Evolutionary conservation across 31 red algal species (phyloP), one percentile per base, ranked within the genome.

Genomic region (Odonthalia washingtoniensis): DNA sequence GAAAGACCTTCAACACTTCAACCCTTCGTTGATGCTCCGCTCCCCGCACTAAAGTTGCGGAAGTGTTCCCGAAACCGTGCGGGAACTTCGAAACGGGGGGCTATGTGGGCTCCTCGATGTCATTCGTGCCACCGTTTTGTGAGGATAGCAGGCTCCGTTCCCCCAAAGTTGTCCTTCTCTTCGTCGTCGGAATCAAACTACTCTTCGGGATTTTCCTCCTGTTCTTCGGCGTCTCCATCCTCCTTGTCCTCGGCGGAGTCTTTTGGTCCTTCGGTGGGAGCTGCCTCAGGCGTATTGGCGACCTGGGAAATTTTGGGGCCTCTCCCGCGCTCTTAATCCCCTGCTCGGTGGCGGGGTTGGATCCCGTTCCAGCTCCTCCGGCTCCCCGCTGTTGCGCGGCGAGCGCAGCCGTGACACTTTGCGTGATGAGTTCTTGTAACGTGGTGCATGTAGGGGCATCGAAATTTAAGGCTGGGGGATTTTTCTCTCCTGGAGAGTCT

Each of bases 381-480:
- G 4, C 72, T 3, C 4, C 2, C 3, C 72, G 72, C 32, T 75
- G 33, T 16, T 75, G 72, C 4, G 72, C 72, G 72, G 72, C 18
- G 72, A 75, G 72, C 32, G 72, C 72, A 39, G 72, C 72, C 3
- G 72, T 16, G 72, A 75, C 72, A 41, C 72, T 42, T 41, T 75
- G 5, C 26, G 3, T 28, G 72, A 75, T 41, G 4, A 75, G 72
- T 2, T 75, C 34, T 41, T 75, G 72, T 28, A 75, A 5, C 26
- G 72, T 39, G 5, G 72, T 16, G 38, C 72, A 39, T 2, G 72
- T 75, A 3, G 4, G 4, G 4, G 72, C 72, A 75, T 75, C 4
- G 72, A 75, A 75, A 5, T 2, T 3, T 32, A 75, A 5, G 4
- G 72, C 72, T 16, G 72, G 72, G 42, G 42, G 42, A 24, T 61